Conservation (phyloP, 768 basidiomycete genomes). For the Coprinopsis cinerea region DNA sequence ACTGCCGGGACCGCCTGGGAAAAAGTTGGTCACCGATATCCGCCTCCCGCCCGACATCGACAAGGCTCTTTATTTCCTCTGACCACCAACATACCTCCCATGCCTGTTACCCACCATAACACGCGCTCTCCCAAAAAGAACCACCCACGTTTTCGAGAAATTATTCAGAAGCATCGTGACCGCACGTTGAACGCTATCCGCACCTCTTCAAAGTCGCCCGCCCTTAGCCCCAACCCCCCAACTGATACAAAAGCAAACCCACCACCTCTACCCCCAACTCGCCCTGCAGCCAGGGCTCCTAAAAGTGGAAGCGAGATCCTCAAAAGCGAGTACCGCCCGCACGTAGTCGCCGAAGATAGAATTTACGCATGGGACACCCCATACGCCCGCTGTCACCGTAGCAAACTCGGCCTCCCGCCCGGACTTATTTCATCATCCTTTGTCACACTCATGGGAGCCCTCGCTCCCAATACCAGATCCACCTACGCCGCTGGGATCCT, state of each 20-base stretch:
- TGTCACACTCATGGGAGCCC: slow-evolving; percentile 3
- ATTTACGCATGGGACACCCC: slow-evolving; percentile 11
- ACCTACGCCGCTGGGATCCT: slow-evolving; percentile 17
- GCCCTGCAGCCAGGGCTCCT: no score
- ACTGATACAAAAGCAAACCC: no score
- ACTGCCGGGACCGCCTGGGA: neutral
- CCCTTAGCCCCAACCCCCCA: neutral
- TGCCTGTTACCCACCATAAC: no score
- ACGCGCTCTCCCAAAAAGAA: no score
- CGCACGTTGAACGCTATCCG: no score
- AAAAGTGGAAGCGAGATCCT: neutral
- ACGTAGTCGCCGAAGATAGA: slow-evolving; percentile 8
- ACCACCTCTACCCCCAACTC: neutral
- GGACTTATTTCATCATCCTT: slow-evolving; percentile 1
- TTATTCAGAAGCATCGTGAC: no score
- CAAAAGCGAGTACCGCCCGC: slow-evolving; percentile 6
- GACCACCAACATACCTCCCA: no score
- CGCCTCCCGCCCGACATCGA: neutral
- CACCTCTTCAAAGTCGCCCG: no score
- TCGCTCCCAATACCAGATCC: slow-evolving; percentile 5
- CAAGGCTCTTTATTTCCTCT: neutral
- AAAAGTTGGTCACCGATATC: neutral
- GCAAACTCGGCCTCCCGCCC: neutral
- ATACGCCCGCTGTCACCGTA: neutral
- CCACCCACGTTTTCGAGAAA: no score